A percentile compares a stretch with the other conserved stretches of the same genome.
Evolutionary conservation across 1,139 yeast genomes (phyloP).

Genomic region (Blastobotrys capitulatus): DNA sequence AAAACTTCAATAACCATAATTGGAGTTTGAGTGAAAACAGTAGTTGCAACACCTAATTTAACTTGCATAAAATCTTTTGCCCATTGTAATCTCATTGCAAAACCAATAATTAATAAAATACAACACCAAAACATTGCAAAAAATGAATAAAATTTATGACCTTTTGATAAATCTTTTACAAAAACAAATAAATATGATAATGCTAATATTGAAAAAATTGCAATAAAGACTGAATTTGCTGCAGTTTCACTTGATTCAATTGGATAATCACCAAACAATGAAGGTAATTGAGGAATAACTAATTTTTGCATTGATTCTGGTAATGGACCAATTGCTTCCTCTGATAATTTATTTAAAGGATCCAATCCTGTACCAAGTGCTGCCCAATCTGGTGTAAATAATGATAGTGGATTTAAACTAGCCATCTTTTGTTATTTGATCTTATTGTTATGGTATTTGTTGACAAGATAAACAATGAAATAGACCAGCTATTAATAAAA

Average conservation of each 20-base stretch:
- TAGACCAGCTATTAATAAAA: too few relatives aligned
- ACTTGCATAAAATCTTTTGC: conserved; percentile 39
- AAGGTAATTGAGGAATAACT: conserved; percentile 36
- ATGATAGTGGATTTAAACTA: conserved; percentile 9
- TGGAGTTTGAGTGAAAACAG: conserved; percentile 49
- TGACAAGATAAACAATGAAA: not conserved
- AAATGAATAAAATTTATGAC: conserved; percentile 59
- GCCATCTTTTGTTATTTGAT: not conserved
- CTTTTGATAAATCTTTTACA: conserved; percentile 46
- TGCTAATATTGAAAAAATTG: conserved; percentile 46
- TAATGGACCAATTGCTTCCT: conserved; percentile 6
- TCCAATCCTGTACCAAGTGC: conserved; percentile 20
- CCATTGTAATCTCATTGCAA: conserved; percentile 57
- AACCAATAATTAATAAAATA: conserved; percentile 52
- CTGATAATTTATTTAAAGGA: conserved; percentile 9
- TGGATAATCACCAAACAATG: conserved; percentile 67
- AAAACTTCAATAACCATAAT: conserved; percentile 42
- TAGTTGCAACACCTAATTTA: conserved; percentile 52
- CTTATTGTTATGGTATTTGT: too few relatives aligned
- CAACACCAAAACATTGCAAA: conserved; percentile 53
- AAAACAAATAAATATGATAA: conserved; percentile 48
- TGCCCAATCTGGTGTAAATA: conserved; percentile 22
- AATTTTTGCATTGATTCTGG: conserved; percentile 5
- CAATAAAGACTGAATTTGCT: conserved; percentile 56
- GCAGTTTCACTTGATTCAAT: conserved; percentile 44